Percentiles rank a stretch among this genome's conserved stretches.
phyloP scores from a whole-genome alignment of 345 rosid genomes.

The Acer campestre region DNA sequence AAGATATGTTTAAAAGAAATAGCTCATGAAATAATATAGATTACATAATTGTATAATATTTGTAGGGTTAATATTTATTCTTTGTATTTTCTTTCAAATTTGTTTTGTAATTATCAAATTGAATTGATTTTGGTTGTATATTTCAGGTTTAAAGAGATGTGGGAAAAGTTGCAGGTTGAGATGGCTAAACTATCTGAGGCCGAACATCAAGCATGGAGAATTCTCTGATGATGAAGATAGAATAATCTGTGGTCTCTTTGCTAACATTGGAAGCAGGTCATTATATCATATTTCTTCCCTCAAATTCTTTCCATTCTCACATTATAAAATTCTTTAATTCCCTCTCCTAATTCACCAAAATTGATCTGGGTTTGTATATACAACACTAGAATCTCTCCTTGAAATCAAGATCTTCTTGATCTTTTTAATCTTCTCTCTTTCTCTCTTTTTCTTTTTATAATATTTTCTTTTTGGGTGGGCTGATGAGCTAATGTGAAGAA shows the following conservation, averaged over 20 bases:
- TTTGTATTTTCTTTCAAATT: neutral
- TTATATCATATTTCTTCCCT: slow-evolving; percentile 1
- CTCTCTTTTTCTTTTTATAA: neutral
- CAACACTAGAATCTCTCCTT: neutral
- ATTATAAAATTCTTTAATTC: no score
- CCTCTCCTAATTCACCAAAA: neutral
- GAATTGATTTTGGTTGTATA: neutral
- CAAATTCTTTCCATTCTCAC: neutral
- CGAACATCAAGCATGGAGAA: slow-evolving; percentile 90
- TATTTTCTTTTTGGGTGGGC: neutral
- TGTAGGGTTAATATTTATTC: neutral
- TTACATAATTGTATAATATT: no score
- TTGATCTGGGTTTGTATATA: no score
- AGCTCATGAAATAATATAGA: neutral
- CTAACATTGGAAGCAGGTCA: slow-evolving; percentile 91
- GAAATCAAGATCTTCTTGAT: neutral
- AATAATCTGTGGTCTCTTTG: slow-evolving; percentile 66
- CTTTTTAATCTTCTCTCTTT: neutral
- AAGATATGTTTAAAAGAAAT: no score
- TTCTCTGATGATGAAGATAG: slow-evolving; percentile 81
- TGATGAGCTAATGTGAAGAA: slow-evolving; percentile 1
- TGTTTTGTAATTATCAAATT: neutral
- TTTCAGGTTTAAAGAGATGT: slow-evolving; percentile 74
- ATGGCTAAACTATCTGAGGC: slow-evolving; percentile 92
- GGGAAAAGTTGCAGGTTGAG: slow-evolving; percentile 93